Evolutionary conservation across 2,329 filamentous ascomycete genomes (phyloP).

Genomic region (Aureobasidium mangrovei): DNA sequence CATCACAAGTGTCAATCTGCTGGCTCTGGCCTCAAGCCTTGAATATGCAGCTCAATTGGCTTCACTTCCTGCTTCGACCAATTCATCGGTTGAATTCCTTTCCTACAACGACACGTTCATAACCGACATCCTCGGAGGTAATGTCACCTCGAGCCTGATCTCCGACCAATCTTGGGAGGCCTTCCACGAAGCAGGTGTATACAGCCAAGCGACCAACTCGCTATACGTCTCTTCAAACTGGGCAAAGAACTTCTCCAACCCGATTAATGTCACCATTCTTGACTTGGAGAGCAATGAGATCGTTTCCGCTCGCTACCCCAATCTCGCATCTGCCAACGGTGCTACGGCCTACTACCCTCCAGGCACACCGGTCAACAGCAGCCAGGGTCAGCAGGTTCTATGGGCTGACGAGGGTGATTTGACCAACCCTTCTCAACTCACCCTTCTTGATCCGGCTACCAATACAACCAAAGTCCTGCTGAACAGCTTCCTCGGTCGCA

Average conservation of each 20-base stretch:
- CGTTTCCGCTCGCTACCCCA: conserved; percentile 21
- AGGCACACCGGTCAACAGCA: conserved; percentile 24
- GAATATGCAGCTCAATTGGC: conserved; percentile 23
- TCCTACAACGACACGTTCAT: conserved; percentile 25
- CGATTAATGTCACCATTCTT: conserved; percentile 29
- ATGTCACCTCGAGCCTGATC: conserved; percentile 23
- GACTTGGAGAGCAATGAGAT: conserved; percentile 26
- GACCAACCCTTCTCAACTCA: conserved; percentile 20
- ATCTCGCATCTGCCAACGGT: conserved; percentile 25
- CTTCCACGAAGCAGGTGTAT: conserved; percentile 35
- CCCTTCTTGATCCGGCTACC: conserved; percentile 34
- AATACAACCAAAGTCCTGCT: conserved; percentile 34
- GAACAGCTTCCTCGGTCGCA: conserved; percentile 40
- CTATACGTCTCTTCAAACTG: conserved; percentile 38
- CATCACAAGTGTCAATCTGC: conserved; percentile 26
- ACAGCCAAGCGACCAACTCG: conserved; percentile 29
- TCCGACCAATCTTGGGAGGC: conserved; percentile 22
- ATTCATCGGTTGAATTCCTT: conserved; percentile 20
- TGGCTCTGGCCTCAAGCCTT: conserved; percentile 25
- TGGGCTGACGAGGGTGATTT: conserved; percentile 28
- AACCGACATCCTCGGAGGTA: conserved; percentile 25
- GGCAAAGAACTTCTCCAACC: conserved; percentile 23
- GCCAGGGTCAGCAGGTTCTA: conserved; percentile 25
- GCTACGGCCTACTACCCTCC: conserved; percentile 25
- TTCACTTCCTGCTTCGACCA: neutral